phyloP scores from a whole-genome alignment of 306 rosid genomes.

The Vigna trinervia region DNA sequence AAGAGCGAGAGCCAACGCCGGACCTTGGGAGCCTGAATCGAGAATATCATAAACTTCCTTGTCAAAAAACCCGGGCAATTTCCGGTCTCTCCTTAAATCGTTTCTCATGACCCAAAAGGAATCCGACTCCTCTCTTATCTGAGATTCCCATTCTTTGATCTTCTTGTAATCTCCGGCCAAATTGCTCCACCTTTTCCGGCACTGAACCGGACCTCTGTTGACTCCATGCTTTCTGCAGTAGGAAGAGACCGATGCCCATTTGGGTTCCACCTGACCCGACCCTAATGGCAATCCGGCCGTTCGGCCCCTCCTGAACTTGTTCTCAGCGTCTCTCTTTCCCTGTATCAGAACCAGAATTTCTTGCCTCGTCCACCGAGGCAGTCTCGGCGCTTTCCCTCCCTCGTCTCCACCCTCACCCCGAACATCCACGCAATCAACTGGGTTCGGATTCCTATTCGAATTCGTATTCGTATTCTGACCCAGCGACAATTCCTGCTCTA shows the following conservation, averaged over 20 bases:
- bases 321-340: slow-evolving; percentile 79
- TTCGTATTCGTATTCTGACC: slow-evolving; percentile 36
- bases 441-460: background rate
- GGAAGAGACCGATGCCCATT: slow-evolving; percentile 83
- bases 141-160: slow-evolving; percentile 83
- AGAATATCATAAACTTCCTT: slow-evolving; percentile 82
- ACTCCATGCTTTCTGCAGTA: slow-evolving; percentile 80
- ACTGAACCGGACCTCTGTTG: slow-evolving; percentile 87
- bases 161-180: slow-evolving; percentile 84
- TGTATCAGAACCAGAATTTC: slow-evolving; percentile 82
- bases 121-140: slow-evolving; percentile 68
- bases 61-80: slow-evolving; percentile 81
- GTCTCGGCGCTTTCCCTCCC: slow-evolving; percentile 65
- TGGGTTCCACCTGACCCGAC: slow-evolving; percentile 74
- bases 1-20: slow-evolving; percentile 40
- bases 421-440: slow-evolving; percentile 57
- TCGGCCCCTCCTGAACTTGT: slow-evolving; percentile 58
- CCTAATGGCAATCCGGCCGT: slow-evolving; percentile 54
- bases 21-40: slow-evolving; percentile 59
- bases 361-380: slow-evolving; percentile 88
- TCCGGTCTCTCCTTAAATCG: slow-evolving; percentile 78
- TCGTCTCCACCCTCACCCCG: slow-evolving; percentile 64
- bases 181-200: slow-evolving; percentile 90
- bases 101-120: slow-evolving; percentile 88
- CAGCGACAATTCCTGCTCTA: slow-evolving; percentile 53